Evolutionary conservation across 1,139 yeast species (phyloP), one percentile per base, ranked within the genome.

Genomic region (Yamadazyma atmosphaerica): DNA sequence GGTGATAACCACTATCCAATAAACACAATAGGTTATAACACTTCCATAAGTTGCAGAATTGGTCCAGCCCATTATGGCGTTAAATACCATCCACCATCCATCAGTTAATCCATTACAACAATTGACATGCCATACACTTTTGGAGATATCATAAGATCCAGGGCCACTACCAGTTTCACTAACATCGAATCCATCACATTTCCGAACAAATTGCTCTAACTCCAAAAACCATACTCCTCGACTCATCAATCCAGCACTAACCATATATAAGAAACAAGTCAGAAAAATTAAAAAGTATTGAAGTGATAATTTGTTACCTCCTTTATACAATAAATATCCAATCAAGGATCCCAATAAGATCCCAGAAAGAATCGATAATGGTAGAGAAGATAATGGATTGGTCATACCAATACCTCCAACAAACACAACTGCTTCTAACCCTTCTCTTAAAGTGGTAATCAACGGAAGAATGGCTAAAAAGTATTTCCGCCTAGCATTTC

Each of bases 11-110:
- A 73, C 60, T 4, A 78, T 33, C 98, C 98, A 90, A 63, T 86
- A 90, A 4, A 69, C 46, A 47, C 80, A 74, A 62, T 90, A 90
- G 37, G 89, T 77, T 15, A 75, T 60, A n/a, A 90, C 89, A 29
- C 96, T 86, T 14, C 96, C 96, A 56, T 86, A 87, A 2, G 97
- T 89, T 13, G 97, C 98, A 26, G 94, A 80, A 62, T 90, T 90
- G 26, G 92, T 86, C 98, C 98, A 90, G 1, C 98, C 98, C 40
- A 92, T 74, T 11, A 90, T 68, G 4, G 98, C 97, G 51, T 92
- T 89, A 59, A 89, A 76, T 26, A 90, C 74, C 83, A 87, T 88
- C 96, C 96, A 90, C 46, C 95, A 92, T 26, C 90, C 90, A 58
- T 86, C 95, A 32, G 76, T 83, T 50, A 84, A 81, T 14, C 97